Percentiles rank a stretch among this genome's conserved stretches.
Conservation (phyloP, 257 asterid species). For the Ligustrum vulgare region DNA sequence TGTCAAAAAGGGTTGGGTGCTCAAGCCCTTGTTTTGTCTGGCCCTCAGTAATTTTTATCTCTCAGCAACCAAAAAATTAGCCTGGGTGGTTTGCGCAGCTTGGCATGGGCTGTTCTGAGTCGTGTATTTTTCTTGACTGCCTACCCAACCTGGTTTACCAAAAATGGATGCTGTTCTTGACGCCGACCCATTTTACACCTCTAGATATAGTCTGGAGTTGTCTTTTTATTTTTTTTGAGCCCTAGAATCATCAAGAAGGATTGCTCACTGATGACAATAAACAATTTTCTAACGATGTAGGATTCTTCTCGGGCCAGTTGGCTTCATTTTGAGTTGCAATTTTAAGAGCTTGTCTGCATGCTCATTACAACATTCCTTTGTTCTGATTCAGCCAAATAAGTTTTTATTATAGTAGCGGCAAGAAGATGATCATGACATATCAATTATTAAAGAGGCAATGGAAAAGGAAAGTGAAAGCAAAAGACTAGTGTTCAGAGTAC, state of each 20-base stretch:
- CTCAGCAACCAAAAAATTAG: not conserved
- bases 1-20: not conserved
- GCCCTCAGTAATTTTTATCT: not conserved
- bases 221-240: not conserved
- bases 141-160: not conserved
- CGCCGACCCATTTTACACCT: not conserved
- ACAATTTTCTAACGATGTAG: constrained; percentile 7
- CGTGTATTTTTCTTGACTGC: not conserved
- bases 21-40: not conserved
- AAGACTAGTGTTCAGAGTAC: not conserved
- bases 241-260: not conserved
- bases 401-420: not conserved
- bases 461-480: not conserved
- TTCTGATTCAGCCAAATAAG: not conserved
- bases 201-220: not conserved
- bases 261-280: not conserved
- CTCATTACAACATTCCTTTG: not conserved
- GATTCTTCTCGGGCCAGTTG: constrained; percentile 8
- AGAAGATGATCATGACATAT: not conserved
- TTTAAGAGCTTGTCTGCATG: not conserved
- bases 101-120: not conserved
- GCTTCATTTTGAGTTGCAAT: not conserved
- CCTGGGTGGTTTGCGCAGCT: not conserved
- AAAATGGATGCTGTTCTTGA: not conserved
- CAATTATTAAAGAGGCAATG: not conserved